Conservation (phyloP, 1,139 yeast genomes). For the Nakaseomyces glabratus region DNA sequence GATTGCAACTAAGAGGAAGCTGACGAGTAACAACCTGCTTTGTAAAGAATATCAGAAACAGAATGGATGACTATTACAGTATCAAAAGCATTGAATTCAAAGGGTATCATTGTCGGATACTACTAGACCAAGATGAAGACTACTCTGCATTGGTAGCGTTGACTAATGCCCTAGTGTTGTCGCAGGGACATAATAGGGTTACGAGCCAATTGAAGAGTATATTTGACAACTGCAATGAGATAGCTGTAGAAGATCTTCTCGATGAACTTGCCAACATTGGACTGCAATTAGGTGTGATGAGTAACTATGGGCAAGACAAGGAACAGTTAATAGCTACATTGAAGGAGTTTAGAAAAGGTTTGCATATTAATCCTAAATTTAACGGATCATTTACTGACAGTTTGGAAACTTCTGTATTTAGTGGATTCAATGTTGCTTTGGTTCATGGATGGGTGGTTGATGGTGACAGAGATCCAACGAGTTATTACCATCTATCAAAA, state of each 20-base stretch:
- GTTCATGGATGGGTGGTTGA: constrained; percentile 47
- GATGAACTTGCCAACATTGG: constrained; percentile 39
- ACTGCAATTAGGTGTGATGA: constrained; percentile 25
- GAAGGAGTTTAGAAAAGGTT: constrained; percentile 61
- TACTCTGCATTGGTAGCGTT: constrained; percentile 88
- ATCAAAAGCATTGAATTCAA: constrained; percentile 25
- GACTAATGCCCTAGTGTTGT: constrained; percentile 54
- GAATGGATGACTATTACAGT: constrained; percentile 4
- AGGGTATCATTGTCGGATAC: constrained; percentile 41
- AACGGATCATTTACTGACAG: constrained; percentile 50
- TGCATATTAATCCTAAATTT: constrained; percentile 62
- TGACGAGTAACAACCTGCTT: too few relatives aligned
- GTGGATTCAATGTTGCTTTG: constrained; percentile 37
- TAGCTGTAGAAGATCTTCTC: constrained; percentile 33
- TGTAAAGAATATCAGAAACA: too few relatives aligned
- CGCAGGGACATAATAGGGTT: constrained; percentile 33
- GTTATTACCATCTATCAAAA: constrained; percentile 30
- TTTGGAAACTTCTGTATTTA: constrained; percentile 37
- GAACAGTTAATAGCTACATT: constrained; percentile 34
- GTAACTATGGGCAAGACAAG: neutral
- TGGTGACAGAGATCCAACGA: constrained; percentile 24
- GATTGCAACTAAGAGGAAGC: too few relatives aligned
- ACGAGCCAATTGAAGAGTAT: constrained; percentile 24
- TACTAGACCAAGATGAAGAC: constrained; percentile 77
- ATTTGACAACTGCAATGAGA: constrained; percentile 23